Percentiles rank a stretch among this genome's conserved stretches.
These are phyloP conservation scores for Psilocybe subaeruginosa DNA, from an alignment of 768 basidiomycete genomes.

Conservation along the genomic window DNA sequence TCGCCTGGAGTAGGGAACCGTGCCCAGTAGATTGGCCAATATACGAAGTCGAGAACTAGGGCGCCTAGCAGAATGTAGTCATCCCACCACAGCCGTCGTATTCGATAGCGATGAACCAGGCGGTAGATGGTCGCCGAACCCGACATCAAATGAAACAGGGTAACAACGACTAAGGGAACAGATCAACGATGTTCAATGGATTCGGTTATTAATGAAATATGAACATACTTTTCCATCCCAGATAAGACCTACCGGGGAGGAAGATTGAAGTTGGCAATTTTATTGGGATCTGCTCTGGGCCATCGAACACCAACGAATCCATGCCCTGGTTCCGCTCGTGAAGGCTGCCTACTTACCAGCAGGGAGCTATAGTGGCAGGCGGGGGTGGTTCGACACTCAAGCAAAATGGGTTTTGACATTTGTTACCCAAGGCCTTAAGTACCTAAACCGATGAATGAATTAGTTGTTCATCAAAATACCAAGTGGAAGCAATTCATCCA, in stretches of 20 bases:
- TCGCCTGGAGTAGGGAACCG: neutral
- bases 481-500: no score
- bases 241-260: slow-evolving; percentile 1
- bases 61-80: neutral
- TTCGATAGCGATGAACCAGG: slow-evolving; percentile 6
- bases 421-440: no score
- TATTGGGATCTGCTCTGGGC: neutral
- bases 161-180: neutral
- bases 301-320: neutral
- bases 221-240: slow-evolving; percentile 7
- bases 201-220: neutral
- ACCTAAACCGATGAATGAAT: no score
- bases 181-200: neutral
- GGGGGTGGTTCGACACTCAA: no score
- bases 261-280: neutral
- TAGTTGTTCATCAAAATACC: no score
- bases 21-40: neutral
- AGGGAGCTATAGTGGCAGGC: no score
- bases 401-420: no score
- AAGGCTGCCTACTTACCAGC: neutral
- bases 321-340: neutral
- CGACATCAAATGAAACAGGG: neutral
- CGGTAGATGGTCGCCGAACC: neutral
- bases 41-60: neutral
- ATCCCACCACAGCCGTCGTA: slow-evolving; percentile 2